Evolutionary conservation across 345 rosid species (phyloP), one percentile per base, ranked within the genome.

Genomic region (Eucalyptus marginata): DNA sequence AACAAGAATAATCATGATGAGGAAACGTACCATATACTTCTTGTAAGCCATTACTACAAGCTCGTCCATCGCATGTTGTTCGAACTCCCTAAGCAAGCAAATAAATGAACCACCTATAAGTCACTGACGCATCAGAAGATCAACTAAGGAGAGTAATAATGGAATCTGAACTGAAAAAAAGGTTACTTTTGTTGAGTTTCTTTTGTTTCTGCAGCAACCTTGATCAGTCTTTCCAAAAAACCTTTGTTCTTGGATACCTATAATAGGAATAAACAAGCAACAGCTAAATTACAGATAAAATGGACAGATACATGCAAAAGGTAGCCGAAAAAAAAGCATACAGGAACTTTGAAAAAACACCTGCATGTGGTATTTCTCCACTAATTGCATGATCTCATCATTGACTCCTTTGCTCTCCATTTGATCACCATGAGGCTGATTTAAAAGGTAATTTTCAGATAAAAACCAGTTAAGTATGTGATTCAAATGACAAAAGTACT

Each of bases 1-100:
- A 81, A 84, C 36, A 49, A 87, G 50, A 83, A 62, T 43, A 40
- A 31, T 54, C 51, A 83, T 5, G 22, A 66, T 40, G 54, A 66
- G 85, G 71, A 85, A 88, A 89, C 87, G 90, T 94, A 96, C 99
- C 97, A 92, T 93, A 91, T 96, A 94, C 93, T 97, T 97, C 87
- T 95, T 92, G 93, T 96, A 96, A 91, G 99, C 96, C 96, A 96
- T 93, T 91, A 90, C 91, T 86, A 95, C 93, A 87, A 97, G 98
- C 90, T 95, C 94, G 91, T 96, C 98, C 90, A 93, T 92, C 36
- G 97, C 97, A 87, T 91, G 93, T 87, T 90, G 93, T 90, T 94
- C 95, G 52, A 96, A 94, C 92, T 95, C 83, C 89, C 89, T 68
- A 64, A 88, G 47, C 20, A 76, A 17, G 7, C 83, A 49, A 40